Evolutionary conservation across 2,329 filamentous ascomycete genomes (phyloP), one percentile per base, ranked within the genome.

Genomic region (Ascochyta koolunga): DNA sequence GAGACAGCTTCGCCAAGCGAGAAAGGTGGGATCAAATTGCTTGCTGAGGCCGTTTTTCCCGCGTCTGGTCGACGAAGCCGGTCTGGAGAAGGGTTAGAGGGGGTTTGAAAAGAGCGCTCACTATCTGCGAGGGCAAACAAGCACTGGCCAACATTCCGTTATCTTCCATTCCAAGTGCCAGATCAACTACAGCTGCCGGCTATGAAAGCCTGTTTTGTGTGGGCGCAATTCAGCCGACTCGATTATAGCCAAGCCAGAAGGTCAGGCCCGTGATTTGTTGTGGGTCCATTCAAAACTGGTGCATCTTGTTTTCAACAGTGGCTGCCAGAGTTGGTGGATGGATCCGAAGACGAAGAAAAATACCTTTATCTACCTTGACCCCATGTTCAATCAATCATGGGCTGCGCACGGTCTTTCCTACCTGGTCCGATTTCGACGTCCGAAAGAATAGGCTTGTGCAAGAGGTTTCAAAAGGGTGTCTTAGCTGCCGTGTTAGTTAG

Each of bases 171-270:
- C 42, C 10, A 31, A 45, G 31, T 45, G 42, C 42, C 31, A 45
- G 42, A 45, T 45, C 31, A 45, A 45, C 22, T 45, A 45, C 21
- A 45, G 42, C 42, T 45, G 42, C 24, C 31, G 33, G 21, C 42
- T 45, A 13, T 11, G 36, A 24, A 24, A 9, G 21, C 29, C 42
- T 5, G 42, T 45, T 19, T 31, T 45, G 18, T 29, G 42, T 24
- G 31, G 42, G 13, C 42, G 42, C 10, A 27, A 36, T 16, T 31
- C 42, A 24, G 33, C 42, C 31, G 42, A 45, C 19, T 45, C 42
- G 7, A 45, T 45, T 15, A 36, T 36, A 19, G 42, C 36, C 31
- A 45, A 29, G 42, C n/a, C 42, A 15, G 31, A 45, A 5, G 42
- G 31, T 10, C 42, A 45, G 42, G 11, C 33, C 21, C 42, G 42